Evolutionary conservation across 176 grass and related monocot genomes (phyloP).

Genomic region (Musa beccarii): DNA sequence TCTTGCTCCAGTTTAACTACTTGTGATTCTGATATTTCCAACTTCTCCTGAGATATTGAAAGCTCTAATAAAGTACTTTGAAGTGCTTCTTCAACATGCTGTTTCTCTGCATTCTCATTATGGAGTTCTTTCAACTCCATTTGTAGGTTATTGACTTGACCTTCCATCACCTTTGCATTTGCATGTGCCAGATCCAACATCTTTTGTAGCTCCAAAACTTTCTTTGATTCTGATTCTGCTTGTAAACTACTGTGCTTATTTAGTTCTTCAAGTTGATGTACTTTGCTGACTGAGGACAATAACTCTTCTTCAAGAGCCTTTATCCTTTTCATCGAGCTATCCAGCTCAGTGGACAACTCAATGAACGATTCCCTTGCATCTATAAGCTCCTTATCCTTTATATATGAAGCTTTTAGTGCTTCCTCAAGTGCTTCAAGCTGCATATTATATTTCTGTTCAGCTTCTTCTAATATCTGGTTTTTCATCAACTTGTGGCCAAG

Average conservation of each 20-base stretch:
- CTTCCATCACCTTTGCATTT: conserved; percentile 70
- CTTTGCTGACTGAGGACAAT: conserved; percentile 34
- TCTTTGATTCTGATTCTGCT: conserved; percentile 49
- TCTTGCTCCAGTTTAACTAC: conserved; percentile 60
- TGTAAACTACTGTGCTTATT: conserved; percentile 54
- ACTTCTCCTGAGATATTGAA: conserved; percentile 42
- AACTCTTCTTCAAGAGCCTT: conserved; percentile 51
- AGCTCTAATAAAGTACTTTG: conserved; percentile 50
- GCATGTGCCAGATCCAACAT: conserved; percentile 44
- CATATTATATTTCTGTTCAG: conserved; percentile 56
- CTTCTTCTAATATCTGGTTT: conserved; percentile 55
- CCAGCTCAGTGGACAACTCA: conserved; percentile 43
- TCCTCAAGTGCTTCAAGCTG: conserved; percentile 50
- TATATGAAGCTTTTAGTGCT: conserved; percentile 39
- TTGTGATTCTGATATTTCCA: conserved; percentile 62
- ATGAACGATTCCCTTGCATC: conserved; percentile 42
- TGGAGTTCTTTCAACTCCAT: conserved; percentile 58
- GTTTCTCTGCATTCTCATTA: conserved; percentile 39
- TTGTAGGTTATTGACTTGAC: conserved; percentile 48
- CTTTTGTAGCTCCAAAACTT: conserved; percentile 66
- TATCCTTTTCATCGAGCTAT: conserved; percentile 52
- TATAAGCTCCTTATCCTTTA: conserved; percentile 55
- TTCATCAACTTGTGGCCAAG: conserved; percentile 45
- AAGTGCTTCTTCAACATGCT: conserved; percentile 57
- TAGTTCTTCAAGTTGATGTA: conserved; percentile 53